phyloP scores from a whole-genome alignment of 768 basidiomycete species.

The Leccinum incarnatum region DNA sequence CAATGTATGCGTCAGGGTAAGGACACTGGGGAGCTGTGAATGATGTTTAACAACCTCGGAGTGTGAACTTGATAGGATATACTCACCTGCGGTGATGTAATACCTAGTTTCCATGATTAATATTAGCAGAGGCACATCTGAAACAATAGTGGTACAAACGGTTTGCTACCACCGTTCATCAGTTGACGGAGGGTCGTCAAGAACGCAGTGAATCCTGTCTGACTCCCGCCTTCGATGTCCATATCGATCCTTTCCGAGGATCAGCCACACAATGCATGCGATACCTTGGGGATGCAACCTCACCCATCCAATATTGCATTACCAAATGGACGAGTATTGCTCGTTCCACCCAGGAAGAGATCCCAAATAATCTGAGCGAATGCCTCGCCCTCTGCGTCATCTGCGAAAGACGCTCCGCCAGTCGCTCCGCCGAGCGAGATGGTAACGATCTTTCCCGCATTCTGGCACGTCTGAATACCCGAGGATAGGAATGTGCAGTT shows the following conservation, averaged over 20 bases:
- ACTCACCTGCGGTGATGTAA: slow-evolving; percentile 41
- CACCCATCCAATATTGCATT: slow-evolving; percentile 71
- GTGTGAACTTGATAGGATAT: neutral
- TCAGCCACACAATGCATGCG: neutral
- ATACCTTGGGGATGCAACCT: neutral
- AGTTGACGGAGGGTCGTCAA: slow-evolving; percentile 28
- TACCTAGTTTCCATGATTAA: slow-evolving; percentile 28
- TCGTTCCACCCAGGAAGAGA: slow-evolving; percentile 65
- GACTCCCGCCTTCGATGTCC: slow-evolving; percentile 47
- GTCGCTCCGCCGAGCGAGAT: slow-evolving; percentile 63
- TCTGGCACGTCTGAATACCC: slow-evolving; percentile 64
- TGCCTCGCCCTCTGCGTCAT: slow-evolving; percentile 52
- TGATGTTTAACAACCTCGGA: neutral
- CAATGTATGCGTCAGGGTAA: slow-evolving; percentile 47
- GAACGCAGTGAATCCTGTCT: slow-evolving; percentile 33
- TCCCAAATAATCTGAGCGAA: slow-evolving; percentile 71
- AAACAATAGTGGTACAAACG: slow-evolving; percentile 12
- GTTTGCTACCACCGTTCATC: slow-evolving; percentile 28
- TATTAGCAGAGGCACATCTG: neutral
- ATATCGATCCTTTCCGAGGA: slow-evolving; percentile 37
- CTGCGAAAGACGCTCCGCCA: slow-evolving; percentile 58
- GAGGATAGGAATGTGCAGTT: slow-evolving; percentile 60
- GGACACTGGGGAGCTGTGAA: slow-evolving; percentile 41
- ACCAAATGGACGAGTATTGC: slow-evolving; percentile 68
- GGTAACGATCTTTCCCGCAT: slow-evolving; percentile 60